Base-by-base conservation (phyloP, 345 rosid species). In the Balakata baccata region DNA sequence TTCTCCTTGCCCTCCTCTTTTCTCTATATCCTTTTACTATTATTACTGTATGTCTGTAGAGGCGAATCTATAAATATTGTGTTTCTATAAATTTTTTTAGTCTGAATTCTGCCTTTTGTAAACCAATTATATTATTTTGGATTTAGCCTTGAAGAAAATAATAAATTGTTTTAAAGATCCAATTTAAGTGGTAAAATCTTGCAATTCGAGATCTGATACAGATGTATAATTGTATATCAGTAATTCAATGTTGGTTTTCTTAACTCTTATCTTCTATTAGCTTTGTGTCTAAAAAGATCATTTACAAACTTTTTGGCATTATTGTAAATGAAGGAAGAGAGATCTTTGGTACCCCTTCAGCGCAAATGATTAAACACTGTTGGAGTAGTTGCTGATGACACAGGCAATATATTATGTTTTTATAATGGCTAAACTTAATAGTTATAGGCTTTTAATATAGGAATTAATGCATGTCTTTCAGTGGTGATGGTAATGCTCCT, bases 141-240 rank as follows among this genome's bases (percentile, higher is more conserved):
- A 52, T 9, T 59, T 29, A 6, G n/a, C 51, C 10, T 11, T 34
- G 62, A 23, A 39, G 14, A 23, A 25, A 50, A 6, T 61, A 7
- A 61, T 22, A 54, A n/a, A 7, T 39, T 62, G 14, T 45, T 59
- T 0, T 37, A 34, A 69, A 18, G 43, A 51, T 39, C 14, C 49
- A 43, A 39, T 37, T 57, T 72, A 72, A n/a, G 69, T 43, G 2
- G 34, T 39, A 64, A 34, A 61, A 49, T 38, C 54, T 49, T 34
- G 37, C 41, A 64, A 53, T 25, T 2, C 61, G 50, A 50, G 22
- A 14, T 41, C 46, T 69, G 41, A 9, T 3, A n/a, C 5, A 38
- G 23, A 46, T 57, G 49, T 46, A n/a, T n/a, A n/a, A n/a, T n/a
- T n/a, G n/a, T n/a, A 43, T 50, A 23, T 14, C 13, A 62, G 61